A percentile compares a stretch with the other conserved stretches of the same genome.
phyloP scores from a whole-genome alignment of 768 basidiomycete species.

The Jaapia argillacea region DNA sequence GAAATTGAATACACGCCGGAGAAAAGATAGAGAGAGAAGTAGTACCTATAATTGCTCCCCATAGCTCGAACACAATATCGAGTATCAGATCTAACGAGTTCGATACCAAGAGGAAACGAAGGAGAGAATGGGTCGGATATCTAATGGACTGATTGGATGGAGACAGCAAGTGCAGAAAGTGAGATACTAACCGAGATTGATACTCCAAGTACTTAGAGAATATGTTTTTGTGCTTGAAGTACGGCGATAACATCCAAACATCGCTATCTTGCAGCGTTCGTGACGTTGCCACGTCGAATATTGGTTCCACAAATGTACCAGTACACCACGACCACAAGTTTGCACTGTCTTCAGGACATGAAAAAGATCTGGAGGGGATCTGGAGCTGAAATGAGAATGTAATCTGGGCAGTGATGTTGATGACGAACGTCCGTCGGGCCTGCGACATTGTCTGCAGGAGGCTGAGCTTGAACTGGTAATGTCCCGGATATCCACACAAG shows the following conservation, averaged over 20 bases:
- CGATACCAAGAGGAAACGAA: slow-evolving; percentile 52
- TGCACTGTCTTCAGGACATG: slow-evolving; percentile 58
- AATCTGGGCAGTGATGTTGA: slow-evolving; percentile 3
- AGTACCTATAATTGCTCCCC: slow-evolving; percentile 42
- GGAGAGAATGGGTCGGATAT: slow-evolving; percentile 43
- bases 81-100: slow-evolving; percentile 64
- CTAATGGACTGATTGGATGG: slow-evolving; percentile 17
- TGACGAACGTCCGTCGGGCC: slow-evolving; percentile 32
- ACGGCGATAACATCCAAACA: slow-evolving; percentile 60
- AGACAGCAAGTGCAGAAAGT: neutral
- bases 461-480: slow-evolving; percentile 36
- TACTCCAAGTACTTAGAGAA: slow-evolving; percentile 56
- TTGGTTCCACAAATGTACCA: slow-evolving; percentile 56
- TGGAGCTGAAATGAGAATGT: too few relatives aligned
- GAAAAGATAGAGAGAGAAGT: too few relatives aligned
- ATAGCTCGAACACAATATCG: slow-evolving; percentile 46
- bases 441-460: slow-evolving; percentile 41
- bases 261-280: slow-evolving; percentile 36
- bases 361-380: slow-evolving; percentile 37
- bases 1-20: slow-evolving; percentile 6
- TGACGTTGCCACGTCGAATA: slow-evolving; percentile 39
- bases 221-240: slow-evolving; percentile 56
- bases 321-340: slow-evolving; percentile 57
- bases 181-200: slow-evolving; percentile 24
- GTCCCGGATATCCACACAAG: slow-evolving; percentile 47